Evolutionary conservation across 2,329 filamentous ascomycete species (phyloP), one percentile per base, ranked within the genome.

Genomic region (Exserohilum rostratum): DNA sequence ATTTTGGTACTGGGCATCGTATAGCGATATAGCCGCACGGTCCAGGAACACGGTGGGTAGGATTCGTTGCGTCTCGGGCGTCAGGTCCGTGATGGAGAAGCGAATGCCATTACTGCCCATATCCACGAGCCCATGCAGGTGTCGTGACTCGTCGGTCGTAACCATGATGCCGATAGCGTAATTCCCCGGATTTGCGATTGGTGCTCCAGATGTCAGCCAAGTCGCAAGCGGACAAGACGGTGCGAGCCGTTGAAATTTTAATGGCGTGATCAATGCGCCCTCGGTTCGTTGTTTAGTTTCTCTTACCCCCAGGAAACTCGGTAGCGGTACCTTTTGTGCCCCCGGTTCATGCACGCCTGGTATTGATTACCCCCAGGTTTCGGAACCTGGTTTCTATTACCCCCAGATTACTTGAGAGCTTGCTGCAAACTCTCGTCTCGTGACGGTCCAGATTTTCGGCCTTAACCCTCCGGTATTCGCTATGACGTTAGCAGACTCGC

Each of bases 11-110:
- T 90, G 76, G 0, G 91, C 91, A 69, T 96, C 91, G 76, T 95
- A 96, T 10, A 97, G 83, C 2, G 92, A 96, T 53, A 97, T 95
- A 18, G 83, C 84, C 9, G 87, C 88, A 5, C 93, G 87, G 65
- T 91, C 86, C 65, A 89, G 86, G 76, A 91, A 96, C 51, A 96
- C 67, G 22, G 89, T 93, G 15, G 83, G 87, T 37, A 96, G 82
- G 20, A 92, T 85, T 20, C 92, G 88, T 20, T 89, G 82, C 34
- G 80, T 85, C 3, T 86, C 85, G 18, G 89, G 87, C 3, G 87
- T 83, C n/a, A 96, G 82, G 62, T 91, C 87, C 7, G 91, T 90
- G 67, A 96, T 91, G 39, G 91, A 93, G 80, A 96, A 96, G 50
- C 93, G 90, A 67, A 96, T 93, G 66, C 92, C 93, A 79, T 96